Percentiles rank a stretch among this genome's conserved stretches.
Evolutionary conservation across 192 early-diverging fungal genomes (phyloP).

Genomic region (Entomortierella beljakovae): DNA sequence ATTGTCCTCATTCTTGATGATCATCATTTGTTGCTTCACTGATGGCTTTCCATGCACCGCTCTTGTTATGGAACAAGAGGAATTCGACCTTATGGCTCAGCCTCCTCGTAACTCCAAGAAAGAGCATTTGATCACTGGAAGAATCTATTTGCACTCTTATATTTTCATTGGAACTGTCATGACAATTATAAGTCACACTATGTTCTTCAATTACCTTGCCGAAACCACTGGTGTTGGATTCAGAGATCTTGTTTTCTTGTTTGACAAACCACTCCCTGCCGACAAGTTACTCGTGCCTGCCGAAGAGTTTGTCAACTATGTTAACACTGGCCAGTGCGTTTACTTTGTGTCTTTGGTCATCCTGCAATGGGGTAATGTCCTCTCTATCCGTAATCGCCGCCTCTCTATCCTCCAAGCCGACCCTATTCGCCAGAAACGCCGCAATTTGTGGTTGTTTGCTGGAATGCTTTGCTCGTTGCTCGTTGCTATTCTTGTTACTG

Average conservation of each 20-base stretch:
- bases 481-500: constrained; percentile 62
- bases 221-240: constrained; percentile 66
- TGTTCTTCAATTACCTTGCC: constrained; percentile 80
- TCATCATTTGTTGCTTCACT: constrained; percentile 59
- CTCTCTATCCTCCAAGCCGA: constrained; percentile 71
- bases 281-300: constrained; percentile 15
- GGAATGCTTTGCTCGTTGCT: constrained; percentile 61
- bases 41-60: constrained; percentile 73
- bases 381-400: constrained; percentile 69
- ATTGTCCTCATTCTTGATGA: constrained; percentile 83
- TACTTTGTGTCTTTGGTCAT: constrained; percentile 75
- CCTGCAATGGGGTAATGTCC: constrained; percentile 72
- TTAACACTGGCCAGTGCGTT: constrained; percentile 67
- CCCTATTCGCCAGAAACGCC: constrained; percentile 67
- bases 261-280: constrained; percentile 43
- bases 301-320: constrained; percentile 41
- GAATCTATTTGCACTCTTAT: constrained; percentile 83
- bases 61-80: constrained; percentile 83
- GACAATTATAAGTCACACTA: constrained; percentile 69
- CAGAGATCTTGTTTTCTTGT: constrained; percentile 49
- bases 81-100: constrained; percentile 77
- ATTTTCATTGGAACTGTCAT: constrained; percentile 81
- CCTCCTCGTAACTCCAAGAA: constrained; percentile 79
- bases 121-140: constrained; percentile 74
- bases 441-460: constrained; percentile 68